Evolutionary conservation across 306 rosid genomes (phyloP), one percentile per base, ranked within the genome.

Genomic region (Acacia confusa): DNA sequence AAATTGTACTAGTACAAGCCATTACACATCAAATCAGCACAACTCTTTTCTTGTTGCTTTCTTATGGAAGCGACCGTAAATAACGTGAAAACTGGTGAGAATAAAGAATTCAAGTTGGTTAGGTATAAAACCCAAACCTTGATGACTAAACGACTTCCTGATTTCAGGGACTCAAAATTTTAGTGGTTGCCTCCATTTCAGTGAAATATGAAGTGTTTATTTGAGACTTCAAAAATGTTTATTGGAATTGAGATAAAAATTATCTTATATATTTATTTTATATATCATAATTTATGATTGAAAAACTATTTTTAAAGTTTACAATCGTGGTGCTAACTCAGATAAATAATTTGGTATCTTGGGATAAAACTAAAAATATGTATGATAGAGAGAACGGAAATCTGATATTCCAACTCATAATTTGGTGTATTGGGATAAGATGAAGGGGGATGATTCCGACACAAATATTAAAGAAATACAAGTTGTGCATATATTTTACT

Each of bases 341-440:
- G 6, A 36, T 6, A 6, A 7, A 36, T 6, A 6, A 36, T 36
- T 36, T 36, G 8, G 40, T 36, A 7, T 6, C 5, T 36, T 36
- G 6, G 6, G 40, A 36, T 36, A n/a, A 2, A 55, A 20, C n/a
- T 17, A 14, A 11, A 55, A 25, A 55, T 9, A 16, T 47, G 22
- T 36, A 36, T 7, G 7, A 36, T 4, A 32, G 34, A 4, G 2
- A 19, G 25, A 9, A 28, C 50, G 9, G 9, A 19, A 45, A 53
- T 72, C 6, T 15, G 7, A 30, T 15, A 63, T 74, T 47, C 60
- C 76, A 73, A 22, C 44, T 74, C 30, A 14, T 60, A 34, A 43
- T 60, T 78, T 78, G 80, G 78, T 74, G 24, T 11, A 22, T 75
- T 75, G 53, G 84, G 88, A 86, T 79, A 82, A 82, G 86, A 79